phyloP scores from a whole-genome alignment of 805 yeast species.

The Wickerhamiella alocasiicola region DNA sequence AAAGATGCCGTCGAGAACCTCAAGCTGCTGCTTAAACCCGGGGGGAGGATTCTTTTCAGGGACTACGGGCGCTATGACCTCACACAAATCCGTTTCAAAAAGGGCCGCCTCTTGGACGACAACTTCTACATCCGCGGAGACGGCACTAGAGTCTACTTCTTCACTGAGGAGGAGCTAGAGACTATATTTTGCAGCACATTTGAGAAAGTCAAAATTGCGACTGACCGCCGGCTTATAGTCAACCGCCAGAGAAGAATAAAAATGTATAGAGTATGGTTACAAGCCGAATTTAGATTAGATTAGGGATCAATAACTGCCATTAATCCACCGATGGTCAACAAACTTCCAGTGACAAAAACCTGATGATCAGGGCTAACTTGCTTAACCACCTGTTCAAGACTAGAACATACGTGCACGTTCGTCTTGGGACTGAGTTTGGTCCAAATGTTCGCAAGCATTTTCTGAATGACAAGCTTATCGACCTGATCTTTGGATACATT shows the following conservation, averaged over 20 bases:
- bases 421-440: slow-evolving; percentile 32
- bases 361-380: slow-evolving; percentile 38
- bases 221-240: slow-evolving; percentile 81
- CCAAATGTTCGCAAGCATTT: slow-evolving; percentile 63
- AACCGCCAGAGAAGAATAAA: slow-evolving; percentile 84
- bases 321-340: slow-evolving; percentile 90
- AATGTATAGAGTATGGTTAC: slow-evolving; percentile 96
- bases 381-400: slow-evolving; percentile 61
- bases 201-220: slow-evolving; percentile 62
- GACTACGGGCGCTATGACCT: slow-evolving; percentile 94
- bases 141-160: slow-evolving; percentile 94
- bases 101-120: slow-evolving; percentile 73
- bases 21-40: slow-evolving; percentile 69
- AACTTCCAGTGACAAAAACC: slow-evolving; percentile 86
- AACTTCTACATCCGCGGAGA: slow-evolving; percentile 95
- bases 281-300: slow-evolving; percentile 58
- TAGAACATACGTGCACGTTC: slow-evolving; percentile 43
- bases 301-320: slow-evolving; percentile 60
- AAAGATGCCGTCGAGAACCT: slow-evolving; percentile 60
- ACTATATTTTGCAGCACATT: slow-evolving; percentile 57
- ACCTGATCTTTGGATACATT: slow-evolving; percentile 71
- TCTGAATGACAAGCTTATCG: slow-evolving; percentile 71
- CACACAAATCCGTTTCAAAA: slow-evolving; percentile 89
- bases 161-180: slow-evolving; percentile 83
- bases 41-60: slow-evolving; percentile 77